Conservation (phyloP, 1,284 basidiomycete genomes). For the Marasmius tenuissimus region DNA sequence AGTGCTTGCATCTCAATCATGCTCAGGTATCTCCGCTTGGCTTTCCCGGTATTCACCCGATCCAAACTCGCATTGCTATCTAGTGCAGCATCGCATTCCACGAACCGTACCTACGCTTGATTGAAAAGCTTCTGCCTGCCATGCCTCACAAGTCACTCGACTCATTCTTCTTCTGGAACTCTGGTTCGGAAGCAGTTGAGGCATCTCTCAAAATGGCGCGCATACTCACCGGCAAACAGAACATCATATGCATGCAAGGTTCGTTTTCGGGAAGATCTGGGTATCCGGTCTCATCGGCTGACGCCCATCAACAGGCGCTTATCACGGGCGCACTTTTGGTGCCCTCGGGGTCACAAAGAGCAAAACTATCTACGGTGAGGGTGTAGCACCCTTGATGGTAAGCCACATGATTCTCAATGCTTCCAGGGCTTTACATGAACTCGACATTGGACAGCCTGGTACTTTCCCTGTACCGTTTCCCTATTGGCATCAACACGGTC, state of each 20-base stretch:
- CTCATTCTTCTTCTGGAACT: conserved; percentile 97
- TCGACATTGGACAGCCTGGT: conserved; percentile 60
- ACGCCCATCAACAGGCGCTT: conserved; percentile 54
- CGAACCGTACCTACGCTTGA: conserved; percentile 74
- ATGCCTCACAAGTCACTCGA: conserved; percentile 88
- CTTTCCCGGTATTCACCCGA: background rate
- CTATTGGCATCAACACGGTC: conserved; percentile 88
- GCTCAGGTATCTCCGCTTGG: conserved; percentile 50
- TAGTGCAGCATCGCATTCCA: conserved; percentile 82
- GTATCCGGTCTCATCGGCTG: background rate
- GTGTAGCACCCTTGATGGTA: conserved; percentile 82
- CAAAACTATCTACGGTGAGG: conserved; percentile 88
- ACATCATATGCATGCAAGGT: conserved; percentile 91
- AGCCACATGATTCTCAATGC: conserved; percentile 19
- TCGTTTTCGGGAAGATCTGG: conserved; percentile 7
- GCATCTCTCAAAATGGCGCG: conserved; percentile 83
- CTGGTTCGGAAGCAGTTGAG: conserved; percentile 89
- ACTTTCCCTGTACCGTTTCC: conserved; percentile 85
- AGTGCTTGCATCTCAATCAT: conserved; percentile 82
- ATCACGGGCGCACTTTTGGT: conserved; percentile 86
- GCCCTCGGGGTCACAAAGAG: conserved; percentile 88
- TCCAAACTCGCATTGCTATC: conserved; percentile 4
- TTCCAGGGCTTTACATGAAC: background rate
- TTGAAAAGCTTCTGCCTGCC: conserved; percentile 75
- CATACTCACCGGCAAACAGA: conserved; percentile 74